phyloP scores from a whole-genome alignment of 129 eudicot species.

The Escallonia herrerae region DNA sequence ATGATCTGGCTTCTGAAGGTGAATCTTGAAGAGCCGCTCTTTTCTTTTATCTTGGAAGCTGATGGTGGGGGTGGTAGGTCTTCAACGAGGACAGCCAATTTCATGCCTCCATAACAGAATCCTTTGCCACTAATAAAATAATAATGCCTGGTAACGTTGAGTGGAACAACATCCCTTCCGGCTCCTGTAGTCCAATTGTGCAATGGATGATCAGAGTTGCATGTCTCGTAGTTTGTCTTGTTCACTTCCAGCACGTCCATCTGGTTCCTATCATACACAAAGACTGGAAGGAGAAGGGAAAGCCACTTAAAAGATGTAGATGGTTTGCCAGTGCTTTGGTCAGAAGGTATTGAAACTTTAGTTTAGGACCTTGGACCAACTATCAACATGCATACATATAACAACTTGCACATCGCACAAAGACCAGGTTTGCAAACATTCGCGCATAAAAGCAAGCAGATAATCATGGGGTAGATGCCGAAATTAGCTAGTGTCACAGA shows the following conservation, averaged over 20 bases:
- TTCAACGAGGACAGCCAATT: conserved; percentile 45
- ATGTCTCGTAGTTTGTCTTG: conserved; percentile 68
- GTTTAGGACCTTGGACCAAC: not conserved
- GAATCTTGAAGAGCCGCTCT: conserved; percentile 31
- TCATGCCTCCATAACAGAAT: conserved; percentile 80
- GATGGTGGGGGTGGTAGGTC: conserved; percentile 67
- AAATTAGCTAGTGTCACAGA: too few species aligned
- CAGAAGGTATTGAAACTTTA: not conserved
- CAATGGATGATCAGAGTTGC: conserved; percentile 67
- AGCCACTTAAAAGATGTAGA: not conserved
- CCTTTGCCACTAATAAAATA: conserved; percentile 88
- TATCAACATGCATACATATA: too few species aligned
- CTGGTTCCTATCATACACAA: conserved; percentile 86
- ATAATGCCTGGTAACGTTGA: conserved; percentile 61
- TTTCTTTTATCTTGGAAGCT: conserved; percentile 39
- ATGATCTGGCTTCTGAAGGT: conserved; percentile 38
- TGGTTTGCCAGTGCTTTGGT: not conserved
- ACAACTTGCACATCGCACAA: too few species aligned
- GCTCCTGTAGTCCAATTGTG: conserved; percentile 85
- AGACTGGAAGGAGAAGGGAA: conserved; percentile 35
- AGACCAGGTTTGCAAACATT: too few species aligned
- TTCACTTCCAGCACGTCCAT: conserved; percentile 66
- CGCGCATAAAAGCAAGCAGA: too few species aligned
- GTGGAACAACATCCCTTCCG: conserved; percentile 79
- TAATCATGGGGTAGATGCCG: too few species aligned